phyloP scores from a whole-genome alignment of 208 protist genomes.

The Hexamita inflata region DNA sequence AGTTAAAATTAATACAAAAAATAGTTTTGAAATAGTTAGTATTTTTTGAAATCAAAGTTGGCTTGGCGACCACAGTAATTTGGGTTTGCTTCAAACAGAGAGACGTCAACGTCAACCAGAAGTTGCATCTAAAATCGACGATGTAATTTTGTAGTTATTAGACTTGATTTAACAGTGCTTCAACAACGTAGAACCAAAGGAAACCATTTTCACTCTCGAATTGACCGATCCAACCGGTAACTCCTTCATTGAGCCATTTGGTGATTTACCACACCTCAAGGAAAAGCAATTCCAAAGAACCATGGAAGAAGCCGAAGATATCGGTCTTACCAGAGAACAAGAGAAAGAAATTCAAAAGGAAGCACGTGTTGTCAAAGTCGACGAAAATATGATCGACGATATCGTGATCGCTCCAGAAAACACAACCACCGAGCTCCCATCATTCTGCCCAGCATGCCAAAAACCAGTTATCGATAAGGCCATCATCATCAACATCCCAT shows the following conservation, averaged over 20 bases:
- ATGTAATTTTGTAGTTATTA: slow-evolving; percentile 46
- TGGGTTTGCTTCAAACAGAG: slow-evolving; percentile 34
- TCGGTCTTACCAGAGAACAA: slow-evolving; percentile 19
- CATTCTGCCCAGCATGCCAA: slow-evolving; percentile 13
- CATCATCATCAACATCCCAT: slow-evolving; percentile 66
- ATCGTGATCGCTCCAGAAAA: neutral
- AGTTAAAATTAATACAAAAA: no score
- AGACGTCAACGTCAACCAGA: slow-evolving; percentile 36
- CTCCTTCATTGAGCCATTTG: slow-evolving; percentile 52
- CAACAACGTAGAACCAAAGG: neutral
- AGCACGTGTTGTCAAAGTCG: neutral
- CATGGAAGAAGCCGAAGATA: slow-evolving; percentile 32
- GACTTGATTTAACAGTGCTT: slow-evolving; percentile 26
- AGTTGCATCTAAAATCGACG: slow-evolving; percentile 41
- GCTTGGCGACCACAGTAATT: no score
- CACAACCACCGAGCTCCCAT: neutral
- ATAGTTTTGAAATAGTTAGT: no score
- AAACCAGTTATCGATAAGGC: slow-evolving; percentile 27
- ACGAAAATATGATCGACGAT: slow-evolving; percentile 10
- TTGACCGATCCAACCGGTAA: slow-evolving; percentile 60
- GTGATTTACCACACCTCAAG: slow-evolving; percentile 38
- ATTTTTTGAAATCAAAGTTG: no score
- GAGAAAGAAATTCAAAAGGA: neutral
- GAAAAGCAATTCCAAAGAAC: slow-evolving; percentile 31
- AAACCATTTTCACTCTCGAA: slow-evolving; percentile 51